Percentiles rank a stretch among this genome's conserved stretches.
Conservation (phyloP, 345 rosid species). For the Dipteronia sinensis region DNA sequence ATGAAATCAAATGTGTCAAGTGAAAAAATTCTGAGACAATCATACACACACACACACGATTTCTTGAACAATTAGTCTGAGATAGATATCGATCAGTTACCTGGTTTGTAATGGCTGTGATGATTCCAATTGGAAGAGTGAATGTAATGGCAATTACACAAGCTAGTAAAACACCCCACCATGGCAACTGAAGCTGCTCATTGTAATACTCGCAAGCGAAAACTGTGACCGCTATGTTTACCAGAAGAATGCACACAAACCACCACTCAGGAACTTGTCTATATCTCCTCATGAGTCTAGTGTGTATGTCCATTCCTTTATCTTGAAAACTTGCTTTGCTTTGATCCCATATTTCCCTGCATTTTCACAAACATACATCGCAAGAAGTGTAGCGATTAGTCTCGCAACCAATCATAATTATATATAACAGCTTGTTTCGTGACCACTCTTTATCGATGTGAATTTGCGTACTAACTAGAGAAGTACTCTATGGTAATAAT, state of each 20-base stretch:
- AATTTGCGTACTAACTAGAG: too few species aligned
- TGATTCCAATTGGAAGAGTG: conserved; percentile 94
- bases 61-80: not conserved
- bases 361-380: not conserved
- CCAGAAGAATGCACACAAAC: conserved; percentile 73
- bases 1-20: not conserved
- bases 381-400: too few species aligned
- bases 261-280: conserved; percentile 92
- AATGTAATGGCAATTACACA: conserved; percentile 75
- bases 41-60: not conserved
- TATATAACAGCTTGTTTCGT: too few species aligned
- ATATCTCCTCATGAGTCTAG: conserved; percentile 76
- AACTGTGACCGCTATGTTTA: conserved; percentile 61
- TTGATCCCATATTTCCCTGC: conserved; percentile 91
- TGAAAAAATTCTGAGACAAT: not conserved
- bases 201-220: conserved; percentile 87
- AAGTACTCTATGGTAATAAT: too few species aligned
- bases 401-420: too few species aligned
- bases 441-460: too few species aligned
- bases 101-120: conserved; percentile 98
- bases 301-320: conserved; percentile 66
- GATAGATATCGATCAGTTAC: conserved; percentile 23
- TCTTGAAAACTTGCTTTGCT: conserved; percentile 75
- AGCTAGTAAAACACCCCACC: conserved; percentile 99
- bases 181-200: conserved; percentile 88